Evolutionary conservation across 2,329 filamentous ascomycete species (phyloP), one percentile per base, ranked within the genome.

Genomic region (Epichloe coenophiala): DNA sequence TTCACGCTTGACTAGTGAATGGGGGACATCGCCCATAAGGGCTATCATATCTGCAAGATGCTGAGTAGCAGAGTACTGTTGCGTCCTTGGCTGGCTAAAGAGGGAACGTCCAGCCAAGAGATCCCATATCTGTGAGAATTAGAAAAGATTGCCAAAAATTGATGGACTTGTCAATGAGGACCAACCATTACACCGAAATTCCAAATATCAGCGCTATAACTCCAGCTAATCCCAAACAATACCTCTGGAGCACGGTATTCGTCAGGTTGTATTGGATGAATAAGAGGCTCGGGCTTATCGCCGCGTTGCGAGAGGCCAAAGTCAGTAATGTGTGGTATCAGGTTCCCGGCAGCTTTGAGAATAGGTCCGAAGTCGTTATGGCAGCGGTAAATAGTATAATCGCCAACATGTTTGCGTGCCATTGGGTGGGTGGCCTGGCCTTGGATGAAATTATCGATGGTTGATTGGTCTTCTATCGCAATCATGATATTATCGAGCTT

Each of bases 401-500:
- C 33, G 3, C 47, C 43, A 35, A 53, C 49, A 23, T 48, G 8
- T 31, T 31, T 31, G 27, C 27, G 27, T 31, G 27, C 27, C 27
- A 31, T 31, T 3, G 8, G 27, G 27, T 31, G 27, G 27, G 27
- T 39, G 2, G 38, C 40, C 17, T 59, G 57, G 2, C 21, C 49
- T 41, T 52, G 49, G 17, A 58, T 52, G 35, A 58, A 60, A 9
- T 9, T 31, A 4, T 31, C 27, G 3, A 31, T 31, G 27, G 27
- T 31, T 17, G 56, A 54, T 19, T 55, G 46, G 33, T 58, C 54
- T 50, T 59, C 59, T 36, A 61, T 51, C 1, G 51, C 55, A 39
- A 59, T 48, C 49, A 61, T 53, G 15, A 61, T 57, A 12, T 59
- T 60, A 33, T 61, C 56, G 4, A 55, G 41, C 36, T 60, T 61